phyloP scores from a whole-genome alignment of 2,329 filamentous ascomycete species.

The Helotiales sp. region DNA sequence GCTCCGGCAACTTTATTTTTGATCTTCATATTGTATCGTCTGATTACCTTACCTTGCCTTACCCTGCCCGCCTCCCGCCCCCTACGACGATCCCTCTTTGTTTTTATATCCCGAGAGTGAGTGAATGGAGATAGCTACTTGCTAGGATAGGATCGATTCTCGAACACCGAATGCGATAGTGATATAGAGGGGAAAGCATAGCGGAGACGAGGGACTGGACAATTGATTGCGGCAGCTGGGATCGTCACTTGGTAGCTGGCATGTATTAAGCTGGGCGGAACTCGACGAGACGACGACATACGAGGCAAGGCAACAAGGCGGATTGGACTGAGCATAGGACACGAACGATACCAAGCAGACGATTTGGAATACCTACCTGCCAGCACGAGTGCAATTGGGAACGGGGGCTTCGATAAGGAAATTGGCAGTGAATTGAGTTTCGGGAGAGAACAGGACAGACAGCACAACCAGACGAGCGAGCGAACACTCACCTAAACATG shows the following conservation, averaged over 20 bases:
- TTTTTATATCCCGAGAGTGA: not conserved
- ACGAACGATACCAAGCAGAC: not conserved
- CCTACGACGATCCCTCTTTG: too few species aligned
- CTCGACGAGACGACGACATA: too few species aligned
- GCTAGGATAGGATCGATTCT: too few species aligned
- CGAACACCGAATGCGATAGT: too few species aligned
- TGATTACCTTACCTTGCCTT: too few species aligned
- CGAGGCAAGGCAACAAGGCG: not conserved
- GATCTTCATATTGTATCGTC: not conserved
- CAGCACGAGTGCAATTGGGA: not conserved
- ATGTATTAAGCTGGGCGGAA: constrained; percentile 9
- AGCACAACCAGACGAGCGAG: not conserved
- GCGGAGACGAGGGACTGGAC: too few species aligned
- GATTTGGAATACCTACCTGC: not conserved
- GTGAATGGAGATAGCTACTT: not conserved
- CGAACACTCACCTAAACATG: not conserved
- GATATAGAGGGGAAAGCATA: too few species aligned
- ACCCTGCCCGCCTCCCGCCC: not conserved
- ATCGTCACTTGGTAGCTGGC: not conserved
- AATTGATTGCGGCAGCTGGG: not conserved
- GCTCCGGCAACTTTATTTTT: constrained; percentile 8
- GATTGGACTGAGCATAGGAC: not conserved
- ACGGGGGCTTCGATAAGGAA: not conserved
- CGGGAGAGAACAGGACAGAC: not conserved
- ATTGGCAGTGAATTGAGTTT: not conserved